A percentile compares a stretch with the other conserved stretches of the same genome.
phyloP scores from a whole-genome alignment of 176 grass and related monocot genomes.

The Triticum dicoccoides region DNA sequence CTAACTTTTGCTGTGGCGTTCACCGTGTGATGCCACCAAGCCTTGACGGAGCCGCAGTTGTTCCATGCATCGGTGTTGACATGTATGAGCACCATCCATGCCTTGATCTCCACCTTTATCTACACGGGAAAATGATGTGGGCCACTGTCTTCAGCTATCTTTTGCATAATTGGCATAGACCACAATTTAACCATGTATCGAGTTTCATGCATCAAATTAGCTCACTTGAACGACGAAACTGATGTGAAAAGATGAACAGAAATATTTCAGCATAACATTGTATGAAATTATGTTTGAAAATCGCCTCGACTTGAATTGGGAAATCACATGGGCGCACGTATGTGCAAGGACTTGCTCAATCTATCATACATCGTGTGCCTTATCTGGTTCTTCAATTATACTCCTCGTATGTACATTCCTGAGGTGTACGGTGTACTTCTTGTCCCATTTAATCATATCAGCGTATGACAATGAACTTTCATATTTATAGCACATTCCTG shows the following conservation, averaged over 20 bases:
- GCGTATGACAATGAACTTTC: background rate
- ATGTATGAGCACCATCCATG: no score
- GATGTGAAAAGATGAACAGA: background rate
- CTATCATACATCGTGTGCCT: background rate
- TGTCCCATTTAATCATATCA: conserved; percentile 28
- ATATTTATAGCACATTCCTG: background rate
- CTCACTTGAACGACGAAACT: background rate
- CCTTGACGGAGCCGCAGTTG: no score
- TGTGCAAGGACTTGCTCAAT: background rate
- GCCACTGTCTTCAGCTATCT: no score
- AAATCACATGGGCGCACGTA: background rate
- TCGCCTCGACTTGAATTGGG: background rate
- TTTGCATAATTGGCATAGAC: no score
- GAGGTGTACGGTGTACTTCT: conserved; percentile 9
- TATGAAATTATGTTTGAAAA: background rate
- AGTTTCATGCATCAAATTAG: background rate
- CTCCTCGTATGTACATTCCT: background rate
- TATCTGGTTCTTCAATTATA: background rate
- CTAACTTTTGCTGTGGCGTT: no score
- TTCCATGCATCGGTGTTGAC: no score
- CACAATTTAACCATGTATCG: no score
- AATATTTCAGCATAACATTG: background rate
- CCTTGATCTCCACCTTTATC: no score
- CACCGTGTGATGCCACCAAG: no score
- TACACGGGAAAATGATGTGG: no score